Conservation (phyloP, 2,329 filamentous ascomycete species). For the Ophioceras dolichostomum region DNA sequence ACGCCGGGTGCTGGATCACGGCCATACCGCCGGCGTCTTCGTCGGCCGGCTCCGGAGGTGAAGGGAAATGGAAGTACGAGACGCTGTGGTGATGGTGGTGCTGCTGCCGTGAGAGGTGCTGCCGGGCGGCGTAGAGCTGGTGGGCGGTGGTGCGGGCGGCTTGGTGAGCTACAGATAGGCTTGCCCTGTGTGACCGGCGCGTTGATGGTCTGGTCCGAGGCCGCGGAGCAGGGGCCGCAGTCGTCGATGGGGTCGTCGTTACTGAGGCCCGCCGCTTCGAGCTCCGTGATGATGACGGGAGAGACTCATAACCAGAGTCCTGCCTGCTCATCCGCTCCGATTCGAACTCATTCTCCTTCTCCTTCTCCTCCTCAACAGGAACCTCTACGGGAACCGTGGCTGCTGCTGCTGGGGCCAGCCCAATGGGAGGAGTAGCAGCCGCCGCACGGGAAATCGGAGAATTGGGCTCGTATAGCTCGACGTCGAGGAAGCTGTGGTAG, state of each 20-base stretch:
- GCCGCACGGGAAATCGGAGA: too few relatives aligned
- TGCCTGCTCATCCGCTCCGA: slow-evolving; percentile 36
- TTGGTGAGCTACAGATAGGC: slow-evolving; percentile 14
- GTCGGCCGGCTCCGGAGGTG: slow-evolving; percentile 24
- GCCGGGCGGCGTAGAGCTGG: slow-evolving; percentile 12
- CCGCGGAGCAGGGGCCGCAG: slow-evolving; percentile 16
- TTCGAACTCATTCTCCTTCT: slow-evolving; percentile 10
- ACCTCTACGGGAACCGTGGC: too few relatives aligned
- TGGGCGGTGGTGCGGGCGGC: slow-evolving; percentile 14
- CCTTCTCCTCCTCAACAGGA: background rate
- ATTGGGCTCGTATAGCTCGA: slow-evolving; percentile 35
- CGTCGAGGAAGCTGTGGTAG: slow-evolving; percentile 42
- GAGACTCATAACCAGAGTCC: slow-evolving; percentile 47
- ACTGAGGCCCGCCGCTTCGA: slow-evolving; percentile 18
- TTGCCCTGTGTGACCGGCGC: slow-evolving; percentile 27
- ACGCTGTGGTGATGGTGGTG: slow-evolving; percentile 14
- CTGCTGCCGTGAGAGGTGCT: slow-evolving; percentile 14
- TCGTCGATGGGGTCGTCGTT: slow-evolving; percentile 14
- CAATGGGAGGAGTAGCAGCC: too few relatives aligned
- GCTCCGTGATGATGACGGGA: slow-evolving; percentile 7
- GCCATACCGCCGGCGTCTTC: too few relatives aligned
- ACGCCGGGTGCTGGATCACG: too few relatives aligned
- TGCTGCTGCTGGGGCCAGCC: slow-evolving; percentile 5
- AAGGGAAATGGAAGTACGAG: slow-evolving; percentile 32
- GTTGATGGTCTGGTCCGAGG: slow-evolving; percentile 25